Base-by-base conservation (phyloP, 176 grass and related monocot genomes). In the Hyparrhenia diplandra region DNA sequence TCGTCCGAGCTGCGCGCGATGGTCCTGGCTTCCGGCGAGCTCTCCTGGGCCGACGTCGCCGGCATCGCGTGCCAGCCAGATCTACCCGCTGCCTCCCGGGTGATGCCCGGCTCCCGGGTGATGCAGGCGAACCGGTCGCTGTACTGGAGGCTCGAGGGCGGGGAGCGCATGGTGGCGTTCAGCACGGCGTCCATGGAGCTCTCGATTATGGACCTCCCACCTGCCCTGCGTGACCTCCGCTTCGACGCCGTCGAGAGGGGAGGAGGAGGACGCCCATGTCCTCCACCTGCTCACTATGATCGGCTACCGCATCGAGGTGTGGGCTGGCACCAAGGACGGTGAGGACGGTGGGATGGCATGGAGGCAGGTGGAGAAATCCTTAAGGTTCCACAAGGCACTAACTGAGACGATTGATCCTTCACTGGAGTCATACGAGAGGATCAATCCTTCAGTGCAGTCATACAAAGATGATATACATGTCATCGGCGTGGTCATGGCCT, bases 261-360 rank as follows among this genome's bases (percentile, higher is more conserved):
- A 75, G 8, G 85, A 61, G 29, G 81, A 68, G 17, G 60, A 27
- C 35, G 28, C 6, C 45, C 45, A 13, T 23, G 60, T 32, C 30
- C 75, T 88, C 37, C 21, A 88, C 21, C n/a, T 88, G 60, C 61
- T 88, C 30, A 84, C 86, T 61, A 80, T 88, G 81, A 71, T n/a
- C 0, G 81, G 69, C 37, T 88, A 75, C 75, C 59, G 75, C 86
- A 29, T 88, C 6, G 75, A 84, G 49, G 75, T 88, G 4, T 80
- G 86, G 86, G 69, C 41, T 10, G 49, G 81, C 4, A 54, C 32
- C 9, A 2, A 1, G 7, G 69, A 67, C n/a, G n/a, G n/a, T 5
- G 61, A 5, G 5, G 43, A 27, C 1, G 68, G 67, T 40, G 75
- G 29, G 36, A 32, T 79, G 28, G 13, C 8, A 5, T 84, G 86